Evolutionary conservation across 805 yeast genomes (phyloP), one percentile per base, ranked within the genome.

Genomic region (Lachancea kluyveri): DNA sequence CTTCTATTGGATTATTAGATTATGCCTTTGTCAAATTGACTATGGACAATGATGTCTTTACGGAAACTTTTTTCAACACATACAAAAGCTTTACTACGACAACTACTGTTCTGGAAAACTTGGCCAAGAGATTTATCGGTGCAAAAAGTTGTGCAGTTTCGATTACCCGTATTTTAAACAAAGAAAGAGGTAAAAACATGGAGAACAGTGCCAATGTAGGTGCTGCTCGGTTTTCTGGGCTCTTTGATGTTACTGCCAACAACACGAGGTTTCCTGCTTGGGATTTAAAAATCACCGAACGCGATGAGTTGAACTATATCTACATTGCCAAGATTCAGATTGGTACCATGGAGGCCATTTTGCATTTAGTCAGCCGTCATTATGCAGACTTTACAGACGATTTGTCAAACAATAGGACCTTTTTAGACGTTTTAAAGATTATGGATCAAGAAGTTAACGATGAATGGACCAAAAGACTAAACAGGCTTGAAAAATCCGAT

Each of bases 331-430:
- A 79, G 48, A 82, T 88, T 25, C 92, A 87, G 50, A 66, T 81
- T 22, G 94, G 94, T 24, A 74, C 87, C 19, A 62, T 87, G 37
- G 94, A 84, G 50, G 84, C 86, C 0, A 61, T 86, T 35, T 68
- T 76, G 26, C 70, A 79, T 18, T 68, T 94, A 54, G 74, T 85
- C 13, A 68, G 74, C 27, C 78, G 79, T 43, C 84, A 81, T 50
- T 87, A 79, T 52, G 59, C 71, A 17, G 92, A 84, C 50, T 84
- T 88, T 48, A 68, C 79, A 4, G 81, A 77, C 50, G 84, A 81
- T 44, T 50, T 79, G 39, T 56, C 60, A 8, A 76, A 79, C 46
- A 76, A 80, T 43, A 60, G 65, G 4, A 62, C 70, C 2, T 68
- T 85, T 47, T 71, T 81, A 31, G 79, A 77, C 37, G 62, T 86